Conservation (phyloP, 345 rosid genomes). For the Brassica rapa region DNA sequence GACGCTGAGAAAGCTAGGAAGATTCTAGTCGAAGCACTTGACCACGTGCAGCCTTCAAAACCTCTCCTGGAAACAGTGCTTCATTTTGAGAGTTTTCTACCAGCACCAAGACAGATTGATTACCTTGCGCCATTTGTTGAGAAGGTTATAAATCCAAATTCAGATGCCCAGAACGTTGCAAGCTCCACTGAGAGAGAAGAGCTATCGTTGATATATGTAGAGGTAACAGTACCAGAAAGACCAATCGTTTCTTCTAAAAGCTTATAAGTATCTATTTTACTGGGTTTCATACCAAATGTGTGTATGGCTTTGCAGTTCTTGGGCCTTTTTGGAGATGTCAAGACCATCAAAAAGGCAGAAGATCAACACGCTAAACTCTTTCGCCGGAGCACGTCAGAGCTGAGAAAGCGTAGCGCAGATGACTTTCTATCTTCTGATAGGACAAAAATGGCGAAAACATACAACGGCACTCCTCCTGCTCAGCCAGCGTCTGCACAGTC, state of each 20-base stretch:
- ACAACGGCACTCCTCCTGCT: constrained; percentile 55
- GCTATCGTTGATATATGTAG: constrained; percentile 78
- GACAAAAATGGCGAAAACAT: constrained; percentile 74
- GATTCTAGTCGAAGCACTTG: constrained; percentile 8
- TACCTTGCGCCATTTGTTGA: constrained; percentile 72
- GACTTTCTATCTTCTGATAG: constrained; percentile 79
- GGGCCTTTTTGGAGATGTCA: constrained; percentile 74
- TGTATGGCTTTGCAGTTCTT: constrained; percentile 59
- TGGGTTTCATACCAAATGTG: constrained; percentile 15
- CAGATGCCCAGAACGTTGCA: constrained; percentile 52
- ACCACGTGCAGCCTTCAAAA: neutral
- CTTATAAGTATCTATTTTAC: constrained; percentile 2
- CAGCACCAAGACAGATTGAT: constrained; percentile 69
- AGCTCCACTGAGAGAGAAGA: constrained; percentile 81
- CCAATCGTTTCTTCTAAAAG: neutral
- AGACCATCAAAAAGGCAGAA: constrained; percentile 68
- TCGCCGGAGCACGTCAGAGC: constrained; percentile 62
- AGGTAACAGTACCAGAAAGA: constrained; percentile 50
- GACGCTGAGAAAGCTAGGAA: constrained; percentile 4
- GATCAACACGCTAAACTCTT: constrained; percentile 81
- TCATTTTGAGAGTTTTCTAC: constrained; percentile 69
- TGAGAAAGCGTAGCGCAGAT: constrained; percentile 83
- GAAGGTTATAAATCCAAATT: constrained; percentile 59
- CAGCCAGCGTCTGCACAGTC: constrained; percentile 65
- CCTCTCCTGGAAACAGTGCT: constrained; percentile 49